A percentile compares a stretch with the other conserved stretches of the same genome.
Evolutionary conservation across 1,284 basidiomycete genomes (phyloP).

Genomic region (Malassezia japonica): DNA sequence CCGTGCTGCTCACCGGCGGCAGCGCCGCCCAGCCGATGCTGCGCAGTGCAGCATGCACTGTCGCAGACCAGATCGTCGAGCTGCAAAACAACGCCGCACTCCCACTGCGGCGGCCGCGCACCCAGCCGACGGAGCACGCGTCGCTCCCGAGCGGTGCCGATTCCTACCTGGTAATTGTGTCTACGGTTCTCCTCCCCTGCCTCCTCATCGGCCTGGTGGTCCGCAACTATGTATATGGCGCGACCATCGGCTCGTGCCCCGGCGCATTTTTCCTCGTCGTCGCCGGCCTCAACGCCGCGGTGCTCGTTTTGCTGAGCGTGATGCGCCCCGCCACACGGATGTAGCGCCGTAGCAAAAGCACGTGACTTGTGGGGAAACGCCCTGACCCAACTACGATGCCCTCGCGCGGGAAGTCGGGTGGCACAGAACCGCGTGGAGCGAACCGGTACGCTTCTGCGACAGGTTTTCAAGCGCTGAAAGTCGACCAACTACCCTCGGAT

Average conservation of each 20-base stretch:
- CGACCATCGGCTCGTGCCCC: constrained; percentile 6
- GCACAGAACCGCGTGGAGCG: not conserved
- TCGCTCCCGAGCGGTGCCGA: constrained; percentile 7
- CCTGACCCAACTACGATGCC: not conserved
- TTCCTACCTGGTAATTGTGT: constrained; percentile 15
- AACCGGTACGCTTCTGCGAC: constrained; percentile 7
- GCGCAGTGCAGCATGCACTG: constrained; percentile 14
- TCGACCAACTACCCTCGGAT: constrained; percentile 2
- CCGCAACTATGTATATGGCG: constrained; percentile 12
- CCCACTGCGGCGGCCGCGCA: not conserved
- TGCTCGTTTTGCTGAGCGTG: not conserved
- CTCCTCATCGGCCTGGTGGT: constrained; percentile 5
- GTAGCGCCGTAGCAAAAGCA: too few species aligned
- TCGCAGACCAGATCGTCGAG: constrained; percentile 11
- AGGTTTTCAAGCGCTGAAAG: constrained; percentile 2
- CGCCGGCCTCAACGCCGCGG: constrained; percentile 1
- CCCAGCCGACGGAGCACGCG: not conserved
- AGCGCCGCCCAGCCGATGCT: constrained; percentile 8
- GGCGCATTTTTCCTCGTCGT: constrained; percentile 13
- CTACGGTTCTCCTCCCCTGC: constrained; percentile 12
- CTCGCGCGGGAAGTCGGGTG: not conserved
- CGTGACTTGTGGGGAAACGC: not conserved
- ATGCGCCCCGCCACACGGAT: constrained; percentile 6
- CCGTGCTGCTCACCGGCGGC: constrained; percentile 3
- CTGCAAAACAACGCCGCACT: not conserved